Percentiles rank a stretch among this genome's conserved stretches.
Conservation (phyloP, 1,139 yeast genomes). For the Candida tetrigidarum region DNA sequence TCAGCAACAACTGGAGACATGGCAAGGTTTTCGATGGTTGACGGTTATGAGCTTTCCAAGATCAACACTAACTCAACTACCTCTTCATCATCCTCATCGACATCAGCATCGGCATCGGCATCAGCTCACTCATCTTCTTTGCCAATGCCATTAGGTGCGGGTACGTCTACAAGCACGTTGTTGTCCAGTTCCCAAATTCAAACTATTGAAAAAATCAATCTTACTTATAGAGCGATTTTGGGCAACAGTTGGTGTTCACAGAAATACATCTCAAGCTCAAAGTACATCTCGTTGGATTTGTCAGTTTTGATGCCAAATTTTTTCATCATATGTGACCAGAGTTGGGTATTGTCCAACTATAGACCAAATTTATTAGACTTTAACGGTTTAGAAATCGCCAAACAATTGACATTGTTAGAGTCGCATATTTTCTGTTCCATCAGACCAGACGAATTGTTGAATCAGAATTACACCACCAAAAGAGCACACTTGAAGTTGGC, state of each 20-base stretch:
- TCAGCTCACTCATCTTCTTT: conserved; percentile 44
- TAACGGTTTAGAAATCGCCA: conserved; percentile 82
- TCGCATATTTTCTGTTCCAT: conserved; percentile 70
- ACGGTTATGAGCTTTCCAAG: conserved; percentile 53
- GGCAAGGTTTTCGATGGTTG: conserved; percentile 49
- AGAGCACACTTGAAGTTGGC: conserved; percentile 66
- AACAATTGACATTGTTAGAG: conserved; percentile 83
- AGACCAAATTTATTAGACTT: conserved; percentile 64
- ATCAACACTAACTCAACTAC: conserved; percentile 50
- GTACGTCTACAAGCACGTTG: conserved; percentile 41
- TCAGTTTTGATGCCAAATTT: conserved; percentile 36
- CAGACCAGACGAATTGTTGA: conserved; percentile 72
- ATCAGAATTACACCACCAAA: conserved; percentile 71
- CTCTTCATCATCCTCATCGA: too few species aligned
- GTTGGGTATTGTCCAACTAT: conserved; percentile 51
- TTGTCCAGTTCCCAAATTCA: conserved; percentile 42
- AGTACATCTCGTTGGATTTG: conserved; percentile 34
- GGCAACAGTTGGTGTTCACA: conserved; percentile 53
- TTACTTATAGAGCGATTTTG: conserved; percentile 54
- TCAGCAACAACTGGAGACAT: conserved; percentile 22
- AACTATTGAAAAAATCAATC: conserved; percentile 48
- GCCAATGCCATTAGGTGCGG: conserved; percentile 48
- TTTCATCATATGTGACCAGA: conserved; percentile 46
- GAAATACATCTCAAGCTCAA: conserved; percentile 29
- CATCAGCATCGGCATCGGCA: conserved; percentile 31